Evolutionary conservation across 2,329 filamentous ascomycete species (phyloP).

Genomic region (Penicillium sp.): DNA sequence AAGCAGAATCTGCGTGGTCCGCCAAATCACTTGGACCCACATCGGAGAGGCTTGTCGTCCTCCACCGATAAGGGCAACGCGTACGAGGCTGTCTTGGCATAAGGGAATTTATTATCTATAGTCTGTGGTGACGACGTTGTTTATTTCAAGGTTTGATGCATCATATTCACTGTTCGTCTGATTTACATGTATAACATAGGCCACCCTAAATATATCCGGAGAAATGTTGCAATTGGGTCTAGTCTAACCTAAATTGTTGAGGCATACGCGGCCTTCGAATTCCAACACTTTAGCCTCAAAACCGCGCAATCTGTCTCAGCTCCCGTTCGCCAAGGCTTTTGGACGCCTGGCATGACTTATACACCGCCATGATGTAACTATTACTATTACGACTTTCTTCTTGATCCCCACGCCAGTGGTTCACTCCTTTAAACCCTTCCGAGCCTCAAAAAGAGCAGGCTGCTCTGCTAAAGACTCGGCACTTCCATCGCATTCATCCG

Average conservation of each 20-base stretch:
- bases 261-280: conserved; percentile 1
- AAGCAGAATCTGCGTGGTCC: neutral
- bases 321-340: neutral
- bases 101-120: neutral
- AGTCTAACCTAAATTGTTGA: neutral
- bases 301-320: neutral
- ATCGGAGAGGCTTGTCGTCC: neutral
- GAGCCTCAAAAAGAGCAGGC: conserved; percentile 13
- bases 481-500: conserved; percentile 4
- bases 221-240: neutral
- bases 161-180: neutral
- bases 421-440: neutral
- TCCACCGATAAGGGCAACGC: neutral
- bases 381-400: too few relatives aligned
- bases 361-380: neutral
- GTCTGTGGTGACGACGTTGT: neutral
- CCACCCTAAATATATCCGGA: neutral
- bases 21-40: neutral
- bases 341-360: neutral
- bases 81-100: neutral
- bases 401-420: neutral
- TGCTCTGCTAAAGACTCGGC: conserved; percentile 7
- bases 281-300: neutral
- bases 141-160: neutral
- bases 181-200: neutral